Conservation (phyloP, 106 monocot species). For the Phalaenopsis aphrodite region DNA sequence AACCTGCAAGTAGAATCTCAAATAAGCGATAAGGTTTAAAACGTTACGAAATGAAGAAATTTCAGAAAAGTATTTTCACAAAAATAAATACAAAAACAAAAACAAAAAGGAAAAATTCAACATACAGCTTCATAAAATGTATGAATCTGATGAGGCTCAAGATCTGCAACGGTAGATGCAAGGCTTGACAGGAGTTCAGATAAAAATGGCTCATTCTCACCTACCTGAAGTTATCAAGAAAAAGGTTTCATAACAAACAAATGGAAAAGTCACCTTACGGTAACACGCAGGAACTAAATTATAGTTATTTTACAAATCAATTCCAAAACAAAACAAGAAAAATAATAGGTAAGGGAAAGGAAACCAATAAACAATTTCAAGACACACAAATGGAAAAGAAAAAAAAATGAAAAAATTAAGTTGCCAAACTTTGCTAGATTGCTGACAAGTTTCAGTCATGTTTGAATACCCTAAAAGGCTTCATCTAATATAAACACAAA, state of each 20-base stretch:
- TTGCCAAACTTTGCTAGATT: background rate
- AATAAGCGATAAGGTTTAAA: background rate
- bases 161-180: slow-evolving; percentile 59
- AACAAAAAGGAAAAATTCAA: background rate
- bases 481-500: background rate
- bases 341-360: background rate
- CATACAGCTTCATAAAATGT: slow-evolving; percentile 90
- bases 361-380: background rate
- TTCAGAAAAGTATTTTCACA: background rate
- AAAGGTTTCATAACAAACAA: background rate
- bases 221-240: slow-evolving; percentile 41
- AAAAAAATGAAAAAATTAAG: background rate
- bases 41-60: background rate
- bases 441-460: background rate
- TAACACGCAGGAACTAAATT: background rate
- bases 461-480: background rate
- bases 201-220: slow-evolving; percentile 94
- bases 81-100: background rate
- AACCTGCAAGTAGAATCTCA: slow-evolving; percentile 45
- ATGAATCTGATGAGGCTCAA: slow-evolving; percentile 99
- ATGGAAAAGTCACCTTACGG: background rate
- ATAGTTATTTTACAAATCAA: background rate
- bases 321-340: background rate
- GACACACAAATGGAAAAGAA: background rate
- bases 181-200: slow-evolving; percentile 77